Base-by-base conservation (phyloP, 2,329 filamentous ascomycete species). In the Fusarium citri region DNA sequence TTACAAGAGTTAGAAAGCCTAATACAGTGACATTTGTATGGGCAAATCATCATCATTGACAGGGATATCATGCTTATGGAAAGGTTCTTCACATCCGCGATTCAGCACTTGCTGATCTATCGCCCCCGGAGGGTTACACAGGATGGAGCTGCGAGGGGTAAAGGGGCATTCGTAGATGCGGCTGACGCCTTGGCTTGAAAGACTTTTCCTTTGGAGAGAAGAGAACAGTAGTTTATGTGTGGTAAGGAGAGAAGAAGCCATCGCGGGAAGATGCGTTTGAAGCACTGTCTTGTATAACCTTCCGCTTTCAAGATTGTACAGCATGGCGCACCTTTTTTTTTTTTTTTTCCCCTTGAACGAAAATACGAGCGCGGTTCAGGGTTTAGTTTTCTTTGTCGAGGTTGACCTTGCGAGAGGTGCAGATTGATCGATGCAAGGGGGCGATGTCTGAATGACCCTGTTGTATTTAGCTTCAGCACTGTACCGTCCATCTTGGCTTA, bases 131-230 rank as follows among this genome's bases (percentile, higher is more conserved):
- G 48, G 37, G 67, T 60, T 64, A 64, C 67, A 71, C 63, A 68
- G 30, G 54, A 42, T 62, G 67, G 49, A 45, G 48, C 57, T 71
- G 67, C 63, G 66, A 71, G 67, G 67, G 61, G 54, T 37, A 67
- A 68, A 69, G 64, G 40, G 49, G 61, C 61, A 43, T 26, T 31
- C 48, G 31, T 41, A 45, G 55, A 46, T 54, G 51, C 51, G 65
- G 66, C 47, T 69, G 66, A 51, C 47, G 45, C 45, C 59, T 53
- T 55, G 57, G 42, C 62, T 70, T 30, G 28, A 7, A 30, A 30
- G 28, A 30, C 6, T 11, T 26, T 16, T 18, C 23, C 41, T 43
- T 43, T 18, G 31, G 34, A 37, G 34, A 37, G 9, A 37, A 37
- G 16, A 10, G 34, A 30, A 15, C 2, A 7, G 28, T 26, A 26